Evolutionary conservation across 2,329 filamentous ascomycete species (phyloP), one percentile per base, ranked within the genome.

Genomic region (Colletotrichum sp.): DNA sequence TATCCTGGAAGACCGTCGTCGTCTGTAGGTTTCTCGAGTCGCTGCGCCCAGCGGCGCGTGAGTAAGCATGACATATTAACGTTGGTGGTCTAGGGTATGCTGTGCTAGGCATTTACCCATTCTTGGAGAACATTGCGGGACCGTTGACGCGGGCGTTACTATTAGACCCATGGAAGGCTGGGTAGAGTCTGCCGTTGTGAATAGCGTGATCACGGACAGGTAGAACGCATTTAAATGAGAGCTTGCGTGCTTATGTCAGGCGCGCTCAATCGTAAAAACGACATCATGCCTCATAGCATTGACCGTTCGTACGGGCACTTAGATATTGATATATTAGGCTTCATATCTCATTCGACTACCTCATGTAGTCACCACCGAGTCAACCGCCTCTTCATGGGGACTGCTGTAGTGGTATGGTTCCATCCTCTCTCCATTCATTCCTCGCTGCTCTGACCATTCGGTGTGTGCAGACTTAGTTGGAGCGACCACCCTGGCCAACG

Each of bases 401-500:
- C 34, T 36, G 0, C 3, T 16, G 13, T 36, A 36, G 34, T 36
- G 34, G 9, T 9, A 16, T 4, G 0, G 19, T 61, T 6, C 49
- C 72, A 49, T 71, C 49, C 67, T 61, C 67, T 52, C 59, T 13
- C n/a, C n/a, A n/a, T n/a, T n/a, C n/a, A n/a, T n/a, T n/a, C n/a
- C n/a, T n/a, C n/a, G n/a, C n/a, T n/a, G n/a, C n/a, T n/a, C n/a
- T n/a, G n/a, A n/a, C n/a, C n/a, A n/a, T n/a, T n/a, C n/a, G n/a
- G n/a, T n/a, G n/a, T n/a, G 59, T 22, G 8, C 15, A 22, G 5
- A 4, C 32, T 64, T 36, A 72, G 64, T 22, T 64, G n/a, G 4
- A 27, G 4, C 52, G 52, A 4, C 81, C 82, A 34, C 88, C 87
- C 80, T 89, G 87, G 27, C 87, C 87, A 6, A 83, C 84, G 25